Evolutionary conservation across 164 flowering plant genomes (phyloP).

Genomic region (Nymphaea thermarum): DNA sequence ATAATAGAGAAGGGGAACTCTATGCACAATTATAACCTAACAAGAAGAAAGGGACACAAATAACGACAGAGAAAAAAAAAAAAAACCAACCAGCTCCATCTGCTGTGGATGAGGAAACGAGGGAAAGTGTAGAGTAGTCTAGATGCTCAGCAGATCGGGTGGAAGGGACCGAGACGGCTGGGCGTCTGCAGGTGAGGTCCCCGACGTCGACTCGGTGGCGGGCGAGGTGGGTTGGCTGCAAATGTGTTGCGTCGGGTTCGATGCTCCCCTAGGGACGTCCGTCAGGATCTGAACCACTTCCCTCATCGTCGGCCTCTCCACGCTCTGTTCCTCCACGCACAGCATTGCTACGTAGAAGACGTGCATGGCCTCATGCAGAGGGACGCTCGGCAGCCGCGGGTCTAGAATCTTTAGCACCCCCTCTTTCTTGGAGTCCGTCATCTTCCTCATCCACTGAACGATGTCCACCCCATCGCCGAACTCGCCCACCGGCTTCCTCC

Average conservation of each 20-base stretch:
- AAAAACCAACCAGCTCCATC: no score
- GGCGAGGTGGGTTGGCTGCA: neutral
- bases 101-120: no score
- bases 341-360: slow-evolving; percentile 95
- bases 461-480: slow-evolving; percentile 99
- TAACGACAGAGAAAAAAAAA: no score
- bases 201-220: neutral
- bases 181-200: neutral
- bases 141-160: slow-evolving; percentile 87
- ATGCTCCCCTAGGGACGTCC: slow-evolving; percentile 53
- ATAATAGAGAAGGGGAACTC: no score
- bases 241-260: neutral
- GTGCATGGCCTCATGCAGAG: slow-evolving; percentile 84
- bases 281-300: slow-evolving; percentile 93
- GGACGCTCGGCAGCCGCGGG: slow-evolving; percentile 67
- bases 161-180: slow-evolving; percentile 38
- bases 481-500: slow-evolving; percentile 92
- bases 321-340: slow-evolving; percentile 91
- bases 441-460: slow-evolving; percentile 89
- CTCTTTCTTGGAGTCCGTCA: slow-evolving; percentile 83
- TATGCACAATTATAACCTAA: no score
- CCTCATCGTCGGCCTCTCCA: slow-evolving; percentile 93
- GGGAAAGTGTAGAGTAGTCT: neutral
- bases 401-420: slow-evolving; percentile 69
- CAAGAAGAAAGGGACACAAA: no score